Conservation (phyloP, 2,329 filamentous ascomycete species). For the Nothophaeocryptopus gaeumannii region DNA sequence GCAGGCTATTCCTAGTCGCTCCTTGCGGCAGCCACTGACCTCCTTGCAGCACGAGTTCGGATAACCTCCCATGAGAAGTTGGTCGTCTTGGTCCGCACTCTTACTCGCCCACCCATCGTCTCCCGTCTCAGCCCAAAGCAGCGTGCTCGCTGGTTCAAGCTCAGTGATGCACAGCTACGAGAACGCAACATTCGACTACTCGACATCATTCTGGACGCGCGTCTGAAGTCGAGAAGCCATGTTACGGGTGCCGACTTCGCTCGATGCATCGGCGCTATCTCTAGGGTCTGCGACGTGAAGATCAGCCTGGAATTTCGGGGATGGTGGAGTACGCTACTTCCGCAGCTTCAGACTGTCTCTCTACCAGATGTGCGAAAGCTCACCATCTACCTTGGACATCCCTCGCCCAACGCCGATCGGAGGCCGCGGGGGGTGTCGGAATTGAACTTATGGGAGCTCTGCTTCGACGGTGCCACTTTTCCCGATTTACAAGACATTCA, state of each 20-base stretch:
- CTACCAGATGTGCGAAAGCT: slow-evolving; percentile 18
- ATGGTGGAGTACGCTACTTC: slow-evolving; percentile 5
- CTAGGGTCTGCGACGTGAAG: slow-evolving; percentile 11
- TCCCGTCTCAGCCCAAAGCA: slow-evolving; percentile 21
- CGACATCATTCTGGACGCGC: slow-evolving; percentile 10
- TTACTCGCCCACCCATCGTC: slow-evolving; percentile 17
- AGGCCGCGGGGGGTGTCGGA: too few species aligned
- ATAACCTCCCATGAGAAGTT: background rate
- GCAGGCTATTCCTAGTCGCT: background rate
- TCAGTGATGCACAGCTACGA: slow-evolving; percentile 21
- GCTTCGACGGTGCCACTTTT: slow-evolving; percentile 20
- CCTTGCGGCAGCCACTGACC: background rate
- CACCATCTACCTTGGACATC: slow-evolving; percentile 7
- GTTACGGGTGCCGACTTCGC: slow-evolving; percentile 14
- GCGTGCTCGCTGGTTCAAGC: slow-evolving; percentile 19
- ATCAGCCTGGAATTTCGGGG: slow-evolving; percentile 17
- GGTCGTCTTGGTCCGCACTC: slow-evolving; percentile 17
- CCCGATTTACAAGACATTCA: slow-evolving; percentile 16
- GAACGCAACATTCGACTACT: slow-evolving; percentile 21
- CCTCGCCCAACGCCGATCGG: too few species aligned
- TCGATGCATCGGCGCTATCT: slow-evolving; percentile 20
- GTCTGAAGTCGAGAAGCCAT: background rate
- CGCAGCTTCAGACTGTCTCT: slow-evolving; percentile 13
- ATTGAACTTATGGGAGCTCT: slow-evolving; percentile 17
- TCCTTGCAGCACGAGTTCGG: too few species aligned